Conservation (phyloP, 106 monocot species). For the Acanthochlamys bracteata region DNA sequence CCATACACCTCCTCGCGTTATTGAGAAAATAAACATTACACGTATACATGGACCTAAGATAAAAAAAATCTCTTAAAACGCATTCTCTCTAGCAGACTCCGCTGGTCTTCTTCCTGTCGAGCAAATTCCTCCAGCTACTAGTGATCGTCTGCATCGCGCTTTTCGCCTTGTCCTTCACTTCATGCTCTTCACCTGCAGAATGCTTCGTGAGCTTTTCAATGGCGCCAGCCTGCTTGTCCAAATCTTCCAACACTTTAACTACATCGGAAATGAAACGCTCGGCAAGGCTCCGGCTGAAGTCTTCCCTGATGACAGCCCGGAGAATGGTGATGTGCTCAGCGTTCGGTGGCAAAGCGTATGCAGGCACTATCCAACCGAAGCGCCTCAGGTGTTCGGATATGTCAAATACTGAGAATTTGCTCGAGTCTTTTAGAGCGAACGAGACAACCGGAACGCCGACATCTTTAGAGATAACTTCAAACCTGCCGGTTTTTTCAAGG, state of each 20-base stretch:
- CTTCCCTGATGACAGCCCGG: constrained; percentile 82
- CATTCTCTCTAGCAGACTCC: constrained; percentile 57
- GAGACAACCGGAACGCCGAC: constrained; percentile 85
- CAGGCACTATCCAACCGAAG: constrained; percentile 95
- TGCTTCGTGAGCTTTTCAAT: background rate
- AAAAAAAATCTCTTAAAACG: too few relatives aligned
- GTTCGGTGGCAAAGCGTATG: constrained; percentile 91
- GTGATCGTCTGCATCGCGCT: constrained; percentile 34
- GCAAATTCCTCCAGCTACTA: constrained; percentile 37
- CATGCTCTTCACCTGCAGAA: constrained; percentile 2
- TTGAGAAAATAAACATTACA: too few relatives aligned
- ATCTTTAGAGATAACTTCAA: constrained; percentile 80
- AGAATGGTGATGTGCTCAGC: constrained; percentile 76
- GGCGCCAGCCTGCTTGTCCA: constrained; percentile 35
- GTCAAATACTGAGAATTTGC: background rate
- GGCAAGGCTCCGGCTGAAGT: constrained; percentile 79
- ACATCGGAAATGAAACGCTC: constrained; percentile 80
- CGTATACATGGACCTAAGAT: too few relatives aligned
- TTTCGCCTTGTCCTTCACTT: background rate
- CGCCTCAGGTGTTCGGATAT: constrained; percentile 66
- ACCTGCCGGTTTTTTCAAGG: constrained; percentile 55
- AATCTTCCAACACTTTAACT: constrained; percentile 61
- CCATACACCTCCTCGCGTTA: too few relatives aligned
- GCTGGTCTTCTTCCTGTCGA: constrained; percentile 44
- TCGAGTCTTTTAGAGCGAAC: constrained; percentile 74